These are phyloP conservation scores for Graphilbum fragrans DNA, from an alignment of 2,329 filamentous ascomycete species.

Conservation along the genomic window DNA sequence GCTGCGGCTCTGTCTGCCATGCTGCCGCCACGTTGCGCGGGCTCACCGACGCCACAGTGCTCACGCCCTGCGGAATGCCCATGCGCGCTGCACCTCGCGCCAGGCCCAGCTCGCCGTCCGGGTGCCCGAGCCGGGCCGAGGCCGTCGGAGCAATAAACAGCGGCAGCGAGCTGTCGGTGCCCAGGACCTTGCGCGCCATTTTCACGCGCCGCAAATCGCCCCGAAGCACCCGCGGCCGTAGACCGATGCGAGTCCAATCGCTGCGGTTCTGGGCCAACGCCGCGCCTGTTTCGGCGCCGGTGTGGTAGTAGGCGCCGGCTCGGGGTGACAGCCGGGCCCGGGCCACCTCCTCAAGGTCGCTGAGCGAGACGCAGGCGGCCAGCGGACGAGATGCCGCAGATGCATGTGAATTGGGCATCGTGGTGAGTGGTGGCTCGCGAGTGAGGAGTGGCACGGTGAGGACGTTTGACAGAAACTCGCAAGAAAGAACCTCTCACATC, in stretches of 20 bases:
- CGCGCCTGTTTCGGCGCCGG: conserved; percentile 3
- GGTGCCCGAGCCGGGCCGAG: conserved; percentile 6
- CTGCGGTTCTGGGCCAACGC: conserved; percentile 3
- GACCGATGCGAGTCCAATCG: conserved; percentile 6
- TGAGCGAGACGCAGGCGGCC: no score
- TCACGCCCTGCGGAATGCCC: conserved; percentile 9
- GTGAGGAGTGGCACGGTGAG: no score
- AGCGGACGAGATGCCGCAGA: no score
- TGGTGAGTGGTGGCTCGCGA: no score
- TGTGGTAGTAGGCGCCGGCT: no score
- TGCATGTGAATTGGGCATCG: no score
- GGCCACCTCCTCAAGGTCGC: no score
- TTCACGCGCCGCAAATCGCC: neutral
- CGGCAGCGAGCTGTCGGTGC: conserved; percentile 4
- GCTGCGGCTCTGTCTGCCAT: conserved; percentile 1
- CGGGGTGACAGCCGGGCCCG: no score
- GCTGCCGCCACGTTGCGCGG: conserved; percentile 2
- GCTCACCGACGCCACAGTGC: conserved; percentile 6
- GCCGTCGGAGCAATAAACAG: conserved; percentile 9
- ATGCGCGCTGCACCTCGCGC: conserved; percentile 7
- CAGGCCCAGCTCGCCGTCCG: conserved; percentile 8
- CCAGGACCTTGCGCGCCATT: conserved; percentile 5
- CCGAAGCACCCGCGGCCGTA: conserved; percentile 7
- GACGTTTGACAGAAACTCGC: no score
- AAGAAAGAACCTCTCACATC: no score